A percentile compares a stretch with the other conserved stretches of the same genome.
phyloP scores from a whole-genome alignment of 768 basidiomycete genomes.

The Butyriboletus loyo region DNA sequence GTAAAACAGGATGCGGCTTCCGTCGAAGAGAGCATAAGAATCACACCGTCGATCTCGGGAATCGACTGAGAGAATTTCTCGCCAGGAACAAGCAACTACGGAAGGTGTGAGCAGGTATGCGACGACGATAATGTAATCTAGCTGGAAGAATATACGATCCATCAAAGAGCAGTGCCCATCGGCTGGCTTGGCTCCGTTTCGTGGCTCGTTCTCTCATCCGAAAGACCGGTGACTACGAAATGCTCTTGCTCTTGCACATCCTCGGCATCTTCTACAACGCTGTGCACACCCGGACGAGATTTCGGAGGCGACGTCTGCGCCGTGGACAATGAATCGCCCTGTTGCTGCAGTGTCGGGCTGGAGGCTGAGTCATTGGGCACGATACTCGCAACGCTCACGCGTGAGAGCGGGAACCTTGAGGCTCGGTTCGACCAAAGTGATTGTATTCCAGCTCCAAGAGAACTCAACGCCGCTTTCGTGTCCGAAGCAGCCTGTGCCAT shows the following conservation, averaged over 20 bases:
- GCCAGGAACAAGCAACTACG: neutral
- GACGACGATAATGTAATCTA: neutral
- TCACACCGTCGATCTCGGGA: neutral
- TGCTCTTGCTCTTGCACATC: slow-evolving; percentile 17
- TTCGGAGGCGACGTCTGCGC: slow-evolving; percentile 12
- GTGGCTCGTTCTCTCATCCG: slow-evolving; percentile 7
- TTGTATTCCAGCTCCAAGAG: slow-evolving; percentile 47
- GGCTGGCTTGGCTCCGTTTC: slow-evolving; percentile 16
- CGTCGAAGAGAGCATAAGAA: neutral
- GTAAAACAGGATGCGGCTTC: neutral
- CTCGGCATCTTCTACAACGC: slow-evolving; percentile 26
- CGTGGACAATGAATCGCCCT: neutral
- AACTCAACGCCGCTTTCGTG: slow-evolving; percentile 34
- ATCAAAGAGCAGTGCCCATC: slow-evolving; percentile 32
- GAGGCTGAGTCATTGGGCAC: slow-evolving; percentile 23
- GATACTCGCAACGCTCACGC: slow-evolving; percentile 25
- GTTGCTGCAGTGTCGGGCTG: slow-evolving; percentile 9
- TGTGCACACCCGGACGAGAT: slow-evolving; percentile 20
- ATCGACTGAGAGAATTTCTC: neutral
- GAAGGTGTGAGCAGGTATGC: neutral
- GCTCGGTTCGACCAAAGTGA: slow-evolving; percentile 45
- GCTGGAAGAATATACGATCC: neutral
- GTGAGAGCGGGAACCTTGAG: slow-evolving; percentile 37
- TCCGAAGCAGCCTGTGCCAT: slow-evolving; percentile 33
- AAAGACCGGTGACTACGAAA: neutral